Conservation (phyloP, 1,139 yeast genomes). For the Trichomonascaceae sp. region DNA sequence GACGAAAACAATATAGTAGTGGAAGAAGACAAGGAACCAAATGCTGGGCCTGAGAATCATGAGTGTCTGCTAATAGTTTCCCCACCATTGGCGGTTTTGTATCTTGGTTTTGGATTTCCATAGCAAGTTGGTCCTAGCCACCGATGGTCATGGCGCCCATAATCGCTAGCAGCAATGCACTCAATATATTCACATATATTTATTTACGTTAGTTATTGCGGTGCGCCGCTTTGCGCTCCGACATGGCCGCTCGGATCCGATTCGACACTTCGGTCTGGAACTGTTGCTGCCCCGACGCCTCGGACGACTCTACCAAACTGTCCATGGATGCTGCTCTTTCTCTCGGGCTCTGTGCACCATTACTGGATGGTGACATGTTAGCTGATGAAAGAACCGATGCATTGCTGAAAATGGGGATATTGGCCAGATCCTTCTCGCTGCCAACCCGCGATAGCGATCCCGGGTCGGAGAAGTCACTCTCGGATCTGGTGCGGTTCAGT, state of each 20-base stretch:
- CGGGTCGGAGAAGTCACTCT: conserved; percentile 19
- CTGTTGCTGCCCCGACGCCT: conserved; percentile 10
- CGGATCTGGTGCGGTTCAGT: neutral
- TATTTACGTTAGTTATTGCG: no score
- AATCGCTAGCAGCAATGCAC: no score
- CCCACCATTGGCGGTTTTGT: no score
- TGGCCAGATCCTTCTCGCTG: conserved; percentile 40
- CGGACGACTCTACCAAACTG: neutral
- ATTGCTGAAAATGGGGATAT: conserved; percentile 36
- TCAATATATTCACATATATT: no score
- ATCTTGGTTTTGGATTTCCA: no score
- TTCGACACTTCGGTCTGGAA: conserved; percentile 17
- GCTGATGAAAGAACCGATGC: neutral
- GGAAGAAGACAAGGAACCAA: no score
- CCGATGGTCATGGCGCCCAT: no score
- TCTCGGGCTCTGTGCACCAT: neutral
- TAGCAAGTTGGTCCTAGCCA: no score
- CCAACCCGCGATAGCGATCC: conserved; percentile 43
- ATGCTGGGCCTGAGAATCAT: no score
- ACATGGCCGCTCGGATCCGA: conserved; percentile 20
- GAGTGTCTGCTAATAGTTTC: no score
- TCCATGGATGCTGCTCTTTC: neutral
- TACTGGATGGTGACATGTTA: neutral
- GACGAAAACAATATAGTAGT: conserved; percentile 1
- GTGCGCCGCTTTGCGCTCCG: conserved; percentile 11